Base-by-base conservation (phyloP, 352 stramenopile genomes). In the Blastocystis sp. region DNA sequence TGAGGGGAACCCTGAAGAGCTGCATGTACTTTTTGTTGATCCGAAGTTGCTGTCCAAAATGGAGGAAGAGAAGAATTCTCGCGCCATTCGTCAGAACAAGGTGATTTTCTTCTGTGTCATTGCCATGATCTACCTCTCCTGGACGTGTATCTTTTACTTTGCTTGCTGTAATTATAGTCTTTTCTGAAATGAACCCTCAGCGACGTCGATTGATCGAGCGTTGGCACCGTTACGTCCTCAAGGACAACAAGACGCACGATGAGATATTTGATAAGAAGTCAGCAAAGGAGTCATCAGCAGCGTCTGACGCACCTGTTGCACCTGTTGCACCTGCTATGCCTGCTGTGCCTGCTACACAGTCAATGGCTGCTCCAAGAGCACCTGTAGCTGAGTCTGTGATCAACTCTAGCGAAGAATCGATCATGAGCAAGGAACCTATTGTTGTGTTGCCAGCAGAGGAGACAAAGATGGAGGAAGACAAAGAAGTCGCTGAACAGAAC, bases 201-300 rank as follows among this genome's bases (percentile, higher is more conserved):
- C 70, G 70, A 45, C 70, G 70, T 81, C 70, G 70, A 65, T 26
- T 81, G 16, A 43, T 81, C n/a, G 70, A 81, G 70, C 70, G 70
- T 81, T 81, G 55, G 24, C 70, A 81, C 24, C 70, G 70, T 34
- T 81, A 81, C 70, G 50, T 81, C 45, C 37, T 54, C 6, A 81
- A 81, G 45, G 70, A 81, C 24, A 47, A 37, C 59, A 68, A 68
- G 59, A 68, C 59, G 11, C 11, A 20, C 20, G 59, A 24, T 16
- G 59, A 68, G 11, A 16, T 68, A 16, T 68, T 39, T 68, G 20
- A 20, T 30, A 11, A 24, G 20, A 26, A 68, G 6, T 11, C 20
- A 41, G 59, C 11, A 30, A 68, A 81, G 70, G 45, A 62, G 41
- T 30, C 59, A 16, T 0, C n/a, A 18, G 64, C 41, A 37, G 24